Percentiles rank a stretch among this genome's conserved stretches.
Conservation (phyloP, 2,329 filamentous ascomycete species). For the Epichloe uncinata region DNA sequence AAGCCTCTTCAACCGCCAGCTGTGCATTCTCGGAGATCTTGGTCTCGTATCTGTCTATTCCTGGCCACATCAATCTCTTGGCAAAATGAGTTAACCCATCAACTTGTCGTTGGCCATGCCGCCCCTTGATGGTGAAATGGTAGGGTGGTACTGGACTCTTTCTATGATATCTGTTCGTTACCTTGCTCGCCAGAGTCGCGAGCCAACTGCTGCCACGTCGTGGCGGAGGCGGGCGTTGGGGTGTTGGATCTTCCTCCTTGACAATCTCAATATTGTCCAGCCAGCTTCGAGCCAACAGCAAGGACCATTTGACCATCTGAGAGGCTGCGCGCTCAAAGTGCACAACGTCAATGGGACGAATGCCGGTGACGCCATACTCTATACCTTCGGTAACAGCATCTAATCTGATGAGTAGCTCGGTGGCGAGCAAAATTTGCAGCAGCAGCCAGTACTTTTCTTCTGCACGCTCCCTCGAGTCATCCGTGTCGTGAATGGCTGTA, state of each 20-base stretch:
- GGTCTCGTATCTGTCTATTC: conserved; percentile 37
- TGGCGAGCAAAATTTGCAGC: conserved; percentile 50
- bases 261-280: conserved; percentile 53
- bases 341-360: conserved; percentile 43
- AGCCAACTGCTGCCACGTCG: conserved; percentile 33
- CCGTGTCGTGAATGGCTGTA: conserved; percentile 35
- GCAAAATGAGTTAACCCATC: conserved; percentile 52
- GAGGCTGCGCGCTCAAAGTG: conserved; percentile 50
- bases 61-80: conserved; percentile 48
- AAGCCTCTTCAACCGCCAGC: conserved; percentile 21
- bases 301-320: conserved; percentile 51
- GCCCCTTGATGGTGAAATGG: conserved; percentile 39
- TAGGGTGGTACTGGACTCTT: conserved; percentile 18
- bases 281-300: conserved; percentile 51
- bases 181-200: conserved; percentile 41
- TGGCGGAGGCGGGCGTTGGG: conserved; percentile 6
- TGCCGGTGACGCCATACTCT: conserved; percentile 36
- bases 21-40: conserved; percentile 35
- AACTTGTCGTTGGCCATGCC: conserved; percentile 44
- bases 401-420: conserved; percentile 50
- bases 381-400: conserved; percentile 50
- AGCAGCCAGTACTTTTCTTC: conserved; percentile 56
- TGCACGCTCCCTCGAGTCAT: conserved; percentile 35
- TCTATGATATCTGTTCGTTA: conserved; percentile 28
- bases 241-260: conserved; percentile 22